Evolutionary conservation across 208 protist genomes (phyloP), one percentile per base, ranked within the genome.

Genomic region (Balamuthia mandrillaris): DNA sequence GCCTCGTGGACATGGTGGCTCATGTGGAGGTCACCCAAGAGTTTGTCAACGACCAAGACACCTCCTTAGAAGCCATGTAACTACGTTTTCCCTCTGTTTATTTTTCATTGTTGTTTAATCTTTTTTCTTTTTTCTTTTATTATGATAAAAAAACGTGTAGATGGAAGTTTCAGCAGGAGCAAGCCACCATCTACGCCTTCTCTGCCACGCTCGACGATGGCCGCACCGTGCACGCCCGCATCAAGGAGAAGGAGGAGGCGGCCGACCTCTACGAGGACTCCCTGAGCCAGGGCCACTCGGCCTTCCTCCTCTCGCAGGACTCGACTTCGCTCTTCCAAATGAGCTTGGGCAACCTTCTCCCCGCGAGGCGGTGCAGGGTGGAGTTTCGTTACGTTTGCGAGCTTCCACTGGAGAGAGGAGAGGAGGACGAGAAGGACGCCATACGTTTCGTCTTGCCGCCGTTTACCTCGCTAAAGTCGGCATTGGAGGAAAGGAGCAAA

Each of bases 371-470:
- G n/a, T 63, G 82, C 14, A 16, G 58, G n/a, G 75, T 88, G 49
- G 86, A 39, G 9, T 84, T 88, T 58, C 88, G 49, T 10, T 90
- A 88, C 52, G 44, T 90, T 29, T 61, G 65, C 21, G 85, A 91
- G 56, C 82, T 91, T 27, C 39, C 61, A 18, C 14, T 87, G 0
- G 74, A 87, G 12, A 56, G 60, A n/a, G n/a, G n/a, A n/a, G n/a
- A n/a, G n/a, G n/a, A n/a, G n/a, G n/a, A n/a, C n/a, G n/a, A n/a
- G n/a, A n/a, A n/a, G n/a, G n/a, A n/a, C n/a, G n/a, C n/a, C n/a
- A n/a, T n/a, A n/a, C n/a, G n/a, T n/a, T n/a, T n/a, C n/a, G n/a
- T n/a, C n/a, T n/a, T n/a, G n/a, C n/a, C n/a, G n/a, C n/a, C n/a
- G n/a, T n/a, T n/a, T n/a, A n/a, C n/a, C n/a, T n/a, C n/a, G n/a